Evolutionary conservation across 2,329 filamentous ascomycete genomes (phyloP).

Genomic region (Aspergillus sp.): DNA sequence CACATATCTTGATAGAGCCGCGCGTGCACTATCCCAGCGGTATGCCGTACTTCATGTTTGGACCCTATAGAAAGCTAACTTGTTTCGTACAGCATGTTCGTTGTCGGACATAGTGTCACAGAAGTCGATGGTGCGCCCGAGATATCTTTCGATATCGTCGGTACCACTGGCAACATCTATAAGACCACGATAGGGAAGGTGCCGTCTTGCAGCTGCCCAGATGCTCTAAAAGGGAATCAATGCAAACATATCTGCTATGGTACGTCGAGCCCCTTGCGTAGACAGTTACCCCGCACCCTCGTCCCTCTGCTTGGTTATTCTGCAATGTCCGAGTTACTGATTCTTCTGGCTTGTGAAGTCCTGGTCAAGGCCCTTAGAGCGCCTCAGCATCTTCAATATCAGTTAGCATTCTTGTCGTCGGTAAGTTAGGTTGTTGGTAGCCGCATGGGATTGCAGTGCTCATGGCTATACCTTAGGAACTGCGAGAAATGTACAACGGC

Average conservation of each 20-base stretch:
- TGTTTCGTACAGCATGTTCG: conserved; percentile 51
- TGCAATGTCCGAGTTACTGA: conserved; percentile 14
- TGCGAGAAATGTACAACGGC: conserved; percentile 57
- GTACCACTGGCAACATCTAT: conserved; percentile 65
- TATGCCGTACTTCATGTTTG: conserved; percentile 13
- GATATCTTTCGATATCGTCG: conserved; percentile 60
- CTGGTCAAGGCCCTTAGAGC: conserved; percentile 61
- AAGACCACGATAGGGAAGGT: conserved; percentile 56
- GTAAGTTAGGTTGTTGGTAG: conserved; percentile 28
- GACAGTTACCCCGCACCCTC: background rate
- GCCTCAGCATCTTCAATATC: conserved; percentile 58
- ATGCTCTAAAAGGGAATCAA: conserved; percentile 57
- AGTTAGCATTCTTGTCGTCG: conserved; percentile 60
- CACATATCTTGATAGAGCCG: conserved; percentile 50
- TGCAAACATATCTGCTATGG: conserved; percentile 66
- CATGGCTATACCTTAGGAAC: conserved; percentile 45
- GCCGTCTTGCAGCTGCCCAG: conserved; percentile 59
- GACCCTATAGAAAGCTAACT: background rate
- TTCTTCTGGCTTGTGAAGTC: conserved; percentile 42
- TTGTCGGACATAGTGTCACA: conserved; percentile 53
- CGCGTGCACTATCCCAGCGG: conserved; percentile 53
- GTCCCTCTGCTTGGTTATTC: conserved; percentile 15
- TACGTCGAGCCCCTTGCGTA: conserved; percentile 30
- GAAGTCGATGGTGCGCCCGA: conserved; percentile 48
- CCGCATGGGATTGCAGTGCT: background rate